Percentiles rank a stretch among this genome's conserved stretches.
Conservation (phyloP, 2,329 filamentous ascomycete species). For the Gliomastix tumulicola region DNA sequence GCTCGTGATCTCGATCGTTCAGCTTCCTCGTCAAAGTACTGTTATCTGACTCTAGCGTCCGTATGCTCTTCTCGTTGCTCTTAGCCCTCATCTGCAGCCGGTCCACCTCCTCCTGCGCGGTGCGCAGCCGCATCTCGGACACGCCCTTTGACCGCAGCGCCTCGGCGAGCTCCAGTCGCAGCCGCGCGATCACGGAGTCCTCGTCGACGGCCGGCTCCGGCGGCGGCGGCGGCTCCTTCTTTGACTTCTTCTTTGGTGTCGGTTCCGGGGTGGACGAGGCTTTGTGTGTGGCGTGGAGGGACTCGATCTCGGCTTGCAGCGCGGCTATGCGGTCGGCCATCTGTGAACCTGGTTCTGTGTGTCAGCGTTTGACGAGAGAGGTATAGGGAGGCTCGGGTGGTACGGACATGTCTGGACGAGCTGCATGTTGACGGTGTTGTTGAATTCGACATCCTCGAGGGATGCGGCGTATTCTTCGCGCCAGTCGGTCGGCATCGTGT, state of each 20-base stretch:
- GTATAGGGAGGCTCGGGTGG: slow-evolving; percentile 11
- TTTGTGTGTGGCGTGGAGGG: slow-evolving; percentile 21
- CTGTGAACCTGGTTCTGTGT: slow-evolving; percentile 61
- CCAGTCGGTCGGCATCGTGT: slow-evolving; percentile 73
- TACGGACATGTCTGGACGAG: slow-evolving; percentile 73
- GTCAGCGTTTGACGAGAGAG: too few species aligned
- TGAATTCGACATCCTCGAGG: slow-evolving; percentile 65
- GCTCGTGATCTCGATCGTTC: slow-evolving; percentile 77
- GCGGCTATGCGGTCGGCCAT: slow-evolving; percentile 61
- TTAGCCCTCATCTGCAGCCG: slow-evolving; percentile 53
- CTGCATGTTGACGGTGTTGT: slow-evolving; percentile 52
- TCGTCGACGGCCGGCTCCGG: slow-evolving; percentile 8
- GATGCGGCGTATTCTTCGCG: slow-evolving; percentile 73
- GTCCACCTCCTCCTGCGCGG: slow-evolving; percentile 56
- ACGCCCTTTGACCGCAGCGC: slow-evolving; percentile 68
- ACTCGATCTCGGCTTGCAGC: slow-evolving; percentile 51
- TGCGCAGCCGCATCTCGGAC: slow-evolving; percentile 56
- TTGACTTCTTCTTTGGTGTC: background rate
- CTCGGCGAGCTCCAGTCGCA: slow-evolving; percentile 66
- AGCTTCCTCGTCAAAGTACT: slow-evolving; percentile 57
- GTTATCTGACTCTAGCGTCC: slow-evolving; percentile 55
- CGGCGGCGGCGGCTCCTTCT: slow-evolving; percentile 6
- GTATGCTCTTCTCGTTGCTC: slow-evolving; percentile 54
- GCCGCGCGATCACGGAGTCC: slow-evolving; percentile 33
- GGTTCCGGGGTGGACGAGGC: slow-evolving; percentile 5